These are phyloP conservation scores for Solidago caesia DNA, from an alignment of 129 eudicot genomes.

Conservation along the genomic window DNA sequence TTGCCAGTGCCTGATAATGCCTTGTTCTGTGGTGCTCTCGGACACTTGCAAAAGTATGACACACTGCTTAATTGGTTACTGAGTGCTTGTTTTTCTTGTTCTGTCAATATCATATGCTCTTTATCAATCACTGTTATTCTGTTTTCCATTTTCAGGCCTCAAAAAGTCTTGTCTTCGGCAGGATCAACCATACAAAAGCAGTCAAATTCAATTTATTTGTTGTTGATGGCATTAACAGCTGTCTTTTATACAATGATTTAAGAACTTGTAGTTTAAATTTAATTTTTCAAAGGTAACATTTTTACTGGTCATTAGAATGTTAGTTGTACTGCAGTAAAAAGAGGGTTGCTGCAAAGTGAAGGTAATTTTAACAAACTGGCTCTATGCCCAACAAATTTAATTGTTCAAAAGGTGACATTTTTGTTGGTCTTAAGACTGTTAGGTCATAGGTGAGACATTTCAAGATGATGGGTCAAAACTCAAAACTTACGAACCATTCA, in stretches of 20 bases:
- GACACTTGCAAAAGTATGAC: slow-evolving; percentile 60
- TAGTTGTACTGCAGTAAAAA: no score
- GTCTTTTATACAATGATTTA: slow-evolving; percentile 29
- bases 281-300: background rate
- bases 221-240: slow-evolving; percentile 37
- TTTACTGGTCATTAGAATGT: background rate
- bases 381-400: background rate
- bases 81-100: background rate
- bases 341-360: no score
- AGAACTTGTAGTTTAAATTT: background rate
- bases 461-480: background rate
- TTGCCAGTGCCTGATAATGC: slow-evolving; percentile 71
- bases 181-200: slow-evolving; percentile 25
- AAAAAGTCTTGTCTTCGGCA: slow-evolving; percentile 30
- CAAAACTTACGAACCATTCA: background rate
- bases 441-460: no score
- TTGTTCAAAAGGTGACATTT: background rate
- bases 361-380: no score
- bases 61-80: background rate
- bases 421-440: background rate
- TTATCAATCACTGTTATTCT: background rate
- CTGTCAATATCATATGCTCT: background rate
- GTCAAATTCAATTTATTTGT: slow-evolving; percentile 10
- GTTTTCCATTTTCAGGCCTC: slow-evolving; percentile 44
- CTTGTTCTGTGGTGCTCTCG: slow-evolving; percentile 77